These are phyloP conservation scores for Epichloe coenophiala DNA, from an alignment of 2,329 filamentous ascomycete species.

Conservation along the genomic window DNA sequence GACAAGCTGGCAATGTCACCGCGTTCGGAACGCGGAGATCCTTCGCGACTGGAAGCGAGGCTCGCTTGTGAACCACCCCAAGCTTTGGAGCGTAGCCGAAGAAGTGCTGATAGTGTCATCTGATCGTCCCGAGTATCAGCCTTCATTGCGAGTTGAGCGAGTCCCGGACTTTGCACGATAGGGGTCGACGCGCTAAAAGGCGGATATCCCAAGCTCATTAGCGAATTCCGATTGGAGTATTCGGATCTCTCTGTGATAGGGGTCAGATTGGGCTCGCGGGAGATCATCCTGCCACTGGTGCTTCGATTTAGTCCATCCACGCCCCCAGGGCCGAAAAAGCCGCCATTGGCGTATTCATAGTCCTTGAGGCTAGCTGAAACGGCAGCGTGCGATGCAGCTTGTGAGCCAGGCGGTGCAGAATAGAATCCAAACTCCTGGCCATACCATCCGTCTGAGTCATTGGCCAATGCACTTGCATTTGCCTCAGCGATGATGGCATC, in stretches of 20 bases:
- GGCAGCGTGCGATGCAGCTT: constrained; percentile 31
- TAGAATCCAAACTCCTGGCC: constrained; percentile 97
- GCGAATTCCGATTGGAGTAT: constrained; percentile 87
- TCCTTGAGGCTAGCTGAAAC: constrained; percentile 19
- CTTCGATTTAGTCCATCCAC: constrained; percentile 41
- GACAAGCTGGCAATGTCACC: constrained; percentile 24
- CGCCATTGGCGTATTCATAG: constrained; percentile 61
- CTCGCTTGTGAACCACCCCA: constrained; percentile 75
- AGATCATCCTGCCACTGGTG: constrained; percentile 59
- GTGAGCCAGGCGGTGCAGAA: constrained; percentile 39
- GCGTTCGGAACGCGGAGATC: constrained; percentile 35
- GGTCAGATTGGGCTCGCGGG: constrained; percentile 81
- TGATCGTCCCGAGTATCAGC: constrained; percentile 46
- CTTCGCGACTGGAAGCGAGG: constrained; percentile 40
- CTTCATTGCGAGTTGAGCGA: constrained; percentile 63
- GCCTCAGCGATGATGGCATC: constrained; percentile 89
- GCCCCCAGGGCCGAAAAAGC: constrained; percentile 73
- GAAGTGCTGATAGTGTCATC: constrained; percentile 59
- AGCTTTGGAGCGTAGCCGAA: constrained; percentile 59
- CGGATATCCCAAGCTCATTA: constrained; percentile 53
- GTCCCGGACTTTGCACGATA: constrained; percentile 50
- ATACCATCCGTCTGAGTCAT: constrained; percentile 88
- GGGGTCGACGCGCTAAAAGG: constrained; percentile 28
- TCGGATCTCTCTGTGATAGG: constrained; percentile 94
- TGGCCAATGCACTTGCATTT: constrained; percentile 84